Base-by-base conservation (phyloP, 148 eudicot genomes). In the Rhododendron henanense region DNA sequence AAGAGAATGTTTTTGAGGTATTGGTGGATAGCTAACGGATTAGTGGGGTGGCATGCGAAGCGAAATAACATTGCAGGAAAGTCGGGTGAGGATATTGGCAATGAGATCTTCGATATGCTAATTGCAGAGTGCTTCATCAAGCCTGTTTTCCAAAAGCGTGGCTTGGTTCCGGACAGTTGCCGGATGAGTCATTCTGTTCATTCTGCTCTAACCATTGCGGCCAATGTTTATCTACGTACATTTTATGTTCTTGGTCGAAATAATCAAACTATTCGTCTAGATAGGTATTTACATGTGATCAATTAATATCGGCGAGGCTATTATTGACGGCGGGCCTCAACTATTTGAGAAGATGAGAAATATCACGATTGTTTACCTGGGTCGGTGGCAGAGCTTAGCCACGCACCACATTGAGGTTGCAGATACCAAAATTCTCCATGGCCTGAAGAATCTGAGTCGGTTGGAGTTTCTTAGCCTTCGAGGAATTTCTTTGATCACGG, bases 331-430 rank as follows among this genome's bases (percentile, higher is more conserved):
- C 7, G 67, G 45, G 84, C 81, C 55, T 0, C 89, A 91, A 14
- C 89, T 86, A 89, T 73, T 91, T 45, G 45, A 33, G 2, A 87
- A 85, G 78, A 91, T 91, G 93, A 90, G 25, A 83, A 81, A 87
- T 50, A 41, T 91, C 25, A 82, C 89, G 25, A 76, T 92, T 57
- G 86, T 93, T 57, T 87, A 85, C 84, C 80, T 93, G 57, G 95
- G 95, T 37, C 88, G 94, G 33, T 92, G 95, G 94, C 87, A 88
- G n/a, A 79, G 31, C 35, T 57, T 33, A 10, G 59, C 74, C 6
- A 76, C 81, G 2, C 86, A 92, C 4, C 93, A 92, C 85, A 89
- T 90, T 57, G 95, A 93, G 59, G 85, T 90, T 16, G 89, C 82
- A 21, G 85, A 91, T 10, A 25, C 87, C 5, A 77, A 83, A 19